Percentiles rank a stretch among this genome's conserved stretches.
Evolutionary conservation across 176 grass and related monocot species (phyloP).

Genomic region (Rhynchospora tenuis): DNA sequence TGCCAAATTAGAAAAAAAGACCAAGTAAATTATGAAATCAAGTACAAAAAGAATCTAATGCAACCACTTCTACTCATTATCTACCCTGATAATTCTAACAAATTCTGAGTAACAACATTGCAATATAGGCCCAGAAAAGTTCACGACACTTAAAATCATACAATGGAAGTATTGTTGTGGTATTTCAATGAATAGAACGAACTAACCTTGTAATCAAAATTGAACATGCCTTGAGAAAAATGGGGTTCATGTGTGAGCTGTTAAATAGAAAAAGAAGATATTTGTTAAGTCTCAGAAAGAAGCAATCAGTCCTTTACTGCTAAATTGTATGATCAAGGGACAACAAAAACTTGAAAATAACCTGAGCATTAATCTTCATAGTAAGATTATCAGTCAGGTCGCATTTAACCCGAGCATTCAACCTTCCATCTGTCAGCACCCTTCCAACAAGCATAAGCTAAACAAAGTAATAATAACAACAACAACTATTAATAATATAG

Average conservation of each 20-base stretch:
- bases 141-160: background rate
- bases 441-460: conserved; percentile 96
- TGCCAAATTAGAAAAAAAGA: conserved; percentile 14
- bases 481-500: conserved; percentile 24
- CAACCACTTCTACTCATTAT: background rate
- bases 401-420: conserved; percentile 96
- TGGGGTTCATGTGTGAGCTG: conserved; percentile 97
- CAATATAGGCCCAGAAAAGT: background rate
- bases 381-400: conserved; percentile 82
- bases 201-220: conserved; percentile 97
- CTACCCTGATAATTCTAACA: background rate
- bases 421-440: conserved; percentile 83
- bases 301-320: background rate
- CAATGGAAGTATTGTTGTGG: background rate
- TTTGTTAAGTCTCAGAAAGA: background rate
- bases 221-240: conserved; percentile 99
- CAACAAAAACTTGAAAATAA: conserved; percentile 20
- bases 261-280: conserved; percentile 8
- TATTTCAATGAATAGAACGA: background rate
- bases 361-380: conserved; percentile 95
- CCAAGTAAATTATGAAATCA: background rate
- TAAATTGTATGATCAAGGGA: background rate
- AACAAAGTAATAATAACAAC: conserved; percentile 6
- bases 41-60: background rate
- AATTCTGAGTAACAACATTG: background rate